These are phyloP conservation scores for Lachnellula suecica DNA, from an alignment of 2,329 filamentous ascomycete species.

Conservation along the genomic window DNA sequence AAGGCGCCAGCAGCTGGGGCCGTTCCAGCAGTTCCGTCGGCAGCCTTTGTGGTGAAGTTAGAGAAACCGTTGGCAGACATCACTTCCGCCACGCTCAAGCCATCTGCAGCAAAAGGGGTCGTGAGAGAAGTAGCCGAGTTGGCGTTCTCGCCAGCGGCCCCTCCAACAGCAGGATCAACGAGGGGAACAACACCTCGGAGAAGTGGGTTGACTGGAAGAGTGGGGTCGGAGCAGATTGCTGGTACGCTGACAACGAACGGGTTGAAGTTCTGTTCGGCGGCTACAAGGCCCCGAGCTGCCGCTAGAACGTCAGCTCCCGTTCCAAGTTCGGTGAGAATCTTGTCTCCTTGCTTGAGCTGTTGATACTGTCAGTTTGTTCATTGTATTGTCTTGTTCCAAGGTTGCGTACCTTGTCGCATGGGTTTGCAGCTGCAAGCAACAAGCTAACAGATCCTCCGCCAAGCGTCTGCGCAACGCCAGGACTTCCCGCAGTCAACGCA, in stretches of 20 bases:
- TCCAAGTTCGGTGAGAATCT: constrained; percentile 62
- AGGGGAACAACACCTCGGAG: constrained; percentile 67
- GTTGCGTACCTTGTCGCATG: constrained; percentile 61
- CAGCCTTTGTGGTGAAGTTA: constrained; percentile 50
- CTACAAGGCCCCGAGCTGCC: constrained; percentile 61
- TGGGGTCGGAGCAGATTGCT: constrained; percentile 62
- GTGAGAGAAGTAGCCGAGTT: constrained; percentile 53
- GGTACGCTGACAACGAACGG: constrained; percentile 59
- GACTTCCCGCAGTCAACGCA: constrained; percentile 52
- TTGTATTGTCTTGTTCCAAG: not conserved
- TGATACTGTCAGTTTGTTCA: constrained; percentile 17
- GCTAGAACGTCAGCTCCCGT: constrained; percentile 57
- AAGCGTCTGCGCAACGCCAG: constrained; percentile 63
- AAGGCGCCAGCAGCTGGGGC: constrained; percentile 34
- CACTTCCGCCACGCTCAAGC: constrained; percentile 64
- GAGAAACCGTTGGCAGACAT: constrained; percentile 61
- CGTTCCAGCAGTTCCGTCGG: constrained; percentile 38
- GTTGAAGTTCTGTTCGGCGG: constrained; percentile 74
- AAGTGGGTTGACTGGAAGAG: constrained; percentile 57
- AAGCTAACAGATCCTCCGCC: constrained; percentile 60
- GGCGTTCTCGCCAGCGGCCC: constrained; percentile 57
- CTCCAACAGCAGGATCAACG: constrained; percentile 62
- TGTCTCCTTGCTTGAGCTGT: constrained; percentile 61
- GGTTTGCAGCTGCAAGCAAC: constrained; percentile 63
- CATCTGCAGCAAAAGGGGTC: constrained; percentile 57